Base-by-base conservation (phyloP, 2,329 filamentous ascomycete species). In the Arthrinium phaeospermum region DNA sequence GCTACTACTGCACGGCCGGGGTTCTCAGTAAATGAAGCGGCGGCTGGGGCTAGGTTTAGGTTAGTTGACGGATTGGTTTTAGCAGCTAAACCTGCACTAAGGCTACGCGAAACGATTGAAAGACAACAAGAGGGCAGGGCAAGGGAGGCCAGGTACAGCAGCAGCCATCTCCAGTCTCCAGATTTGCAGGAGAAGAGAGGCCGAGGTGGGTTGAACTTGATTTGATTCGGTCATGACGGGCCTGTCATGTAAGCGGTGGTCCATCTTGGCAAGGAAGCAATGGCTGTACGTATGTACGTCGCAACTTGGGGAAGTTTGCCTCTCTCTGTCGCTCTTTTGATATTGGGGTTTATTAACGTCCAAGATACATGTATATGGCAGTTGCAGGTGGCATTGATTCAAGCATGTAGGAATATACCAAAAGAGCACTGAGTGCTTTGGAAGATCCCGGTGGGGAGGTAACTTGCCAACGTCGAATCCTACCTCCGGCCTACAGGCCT, bases 1-100 rank as follows among this genome's bases (percentile, higher is more conserved):
- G 45, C 67, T 49, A 49, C 47, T 49, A 49, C 45, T 69, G 67
- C 67, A 69, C 24, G 67, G 67, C 67, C 44, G 67, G 67, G 67
- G 67, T 69, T 46, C 67, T 49, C 67, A 69, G 67, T 49, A 69
- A 69, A 69, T 69, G 67, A 69, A 69, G 67, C 67, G 67, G 67
- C 67, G 67, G 57, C 57, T 64, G 57, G 57, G 57, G 57, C 57
- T 64, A 64, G 57, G 57, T 64, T 64, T 64, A 64, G 57, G 57
- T 64, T 64, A 64, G 57, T 64, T 37, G 34, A 64, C 57, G 34
- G 57, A 64, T 37, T 64, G 34, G 57, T n/a, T n/a, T 30, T 49
- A 69, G 47, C 30, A 34, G 34, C 47, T 37, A 49, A 34, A 49
- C 27, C 10, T 47, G 30, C 41, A 47, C 41, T 27, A 53, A 30